Evolutionary conservation across 2,329 filamentous ascomycete species (phyloP).

Genomic region (Phaeosphaeria sp.): DNA sequence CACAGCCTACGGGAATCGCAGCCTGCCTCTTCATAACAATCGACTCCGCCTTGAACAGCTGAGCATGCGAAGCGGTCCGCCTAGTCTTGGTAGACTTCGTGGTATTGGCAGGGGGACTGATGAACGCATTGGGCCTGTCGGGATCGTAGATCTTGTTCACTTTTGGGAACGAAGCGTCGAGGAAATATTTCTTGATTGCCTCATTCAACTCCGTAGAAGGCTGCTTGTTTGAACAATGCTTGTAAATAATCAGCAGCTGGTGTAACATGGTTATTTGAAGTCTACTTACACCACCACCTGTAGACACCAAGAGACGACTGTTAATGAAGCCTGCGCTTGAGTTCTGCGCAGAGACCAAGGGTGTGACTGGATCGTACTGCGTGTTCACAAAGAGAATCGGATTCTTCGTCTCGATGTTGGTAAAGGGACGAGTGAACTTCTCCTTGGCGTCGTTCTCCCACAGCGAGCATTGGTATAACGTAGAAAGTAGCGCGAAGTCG

Average conservation of each 20-base stretch:
- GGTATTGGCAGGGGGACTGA: not conserved
- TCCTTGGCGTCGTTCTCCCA: conserved; percentile 14
- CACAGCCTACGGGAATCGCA: not conserved
- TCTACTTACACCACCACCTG: conserved; percentile 5
- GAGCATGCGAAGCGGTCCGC: not conserved
- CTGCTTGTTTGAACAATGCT: conserved; percentile 6
- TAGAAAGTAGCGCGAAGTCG: not conserved
- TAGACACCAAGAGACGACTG: conserved; percentile 1
- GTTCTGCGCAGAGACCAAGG: conserved; percentile 6
- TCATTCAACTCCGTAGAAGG: conserved; percentile 1
- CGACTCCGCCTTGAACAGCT: not conserved
- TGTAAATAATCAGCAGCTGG: not conserved
- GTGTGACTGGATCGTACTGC: conserved; percentile 8
- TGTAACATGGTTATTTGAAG: not conserved
- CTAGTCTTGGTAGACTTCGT: not conserved
- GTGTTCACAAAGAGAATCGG: conserved; percentile 12
- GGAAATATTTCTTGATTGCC: conserved; percentile 1
- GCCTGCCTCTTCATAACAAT: not conserved
- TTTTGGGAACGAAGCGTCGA: not conserved
- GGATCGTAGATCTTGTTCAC: conserved; percentile 1
- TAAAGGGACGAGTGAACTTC: conserved; percentile 9
- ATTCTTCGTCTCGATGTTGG: conserved; percentile 9
- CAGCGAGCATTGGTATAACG: conserved; percentile 4
- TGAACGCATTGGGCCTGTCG: not conserved
- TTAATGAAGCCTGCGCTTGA: conserved; percentile 1